phyloP scores from a whole-genome alignment of 179 eudicot species.

The Nepenthes alata region DNA sequence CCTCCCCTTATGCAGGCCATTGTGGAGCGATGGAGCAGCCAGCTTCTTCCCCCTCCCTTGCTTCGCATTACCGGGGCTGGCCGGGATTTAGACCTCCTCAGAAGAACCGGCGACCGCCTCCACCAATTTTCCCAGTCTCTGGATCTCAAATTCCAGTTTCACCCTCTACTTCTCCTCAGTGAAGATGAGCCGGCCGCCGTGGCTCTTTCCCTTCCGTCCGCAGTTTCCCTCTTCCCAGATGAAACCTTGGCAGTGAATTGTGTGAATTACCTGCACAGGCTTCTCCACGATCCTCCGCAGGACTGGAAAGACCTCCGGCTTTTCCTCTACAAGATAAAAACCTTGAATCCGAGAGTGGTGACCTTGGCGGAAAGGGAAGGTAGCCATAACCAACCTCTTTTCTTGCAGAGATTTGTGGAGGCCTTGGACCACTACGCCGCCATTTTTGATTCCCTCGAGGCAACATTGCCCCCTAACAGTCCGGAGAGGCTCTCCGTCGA shows the following conservation, averaged over 20 bases:
- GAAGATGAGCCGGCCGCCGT: conserved; percentile 1
- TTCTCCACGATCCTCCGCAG: conserved; percentile 21
- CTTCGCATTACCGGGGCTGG: conserved; percentile 64
- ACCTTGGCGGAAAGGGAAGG: conserved; percentile 69
- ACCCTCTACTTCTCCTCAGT: conserved; percentile 28
- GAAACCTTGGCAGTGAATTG: conserved; percentile 68
- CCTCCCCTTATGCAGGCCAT: conserved; percentile 75
- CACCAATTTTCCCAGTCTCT: conserved; percentile 50
- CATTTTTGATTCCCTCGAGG: conserved; percentile 66
- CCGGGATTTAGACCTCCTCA: conserved; percentile 23
- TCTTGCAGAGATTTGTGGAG: conserved; percentile 43
- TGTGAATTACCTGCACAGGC: conserved; percentile 52
- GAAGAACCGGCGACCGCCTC: conserved; percentile 62
- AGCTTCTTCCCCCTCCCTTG: conserved; percentile 25
- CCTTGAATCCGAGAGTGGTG: conserved; percentile 55
- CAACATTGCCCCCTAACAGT: conserved; percentile 71
- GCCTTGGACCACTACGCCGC: conserved; percentile 58
- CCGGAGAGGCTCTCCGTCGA: conserved; percentile 60
- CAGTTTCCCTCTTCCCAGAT: conserved; percentile 18
- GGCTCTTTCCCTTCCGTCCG: conserved; percentile 4
- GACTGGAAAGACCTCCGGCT: conserved; percentile 9
- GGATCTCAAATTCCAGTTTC: conserved; percentile 46
- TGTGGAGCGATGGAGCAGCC: conserved; percentile 25
- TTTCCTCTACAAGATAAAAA: conserved; percentile 40
- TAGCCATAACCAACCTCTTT: conserved; percentile 50